Conservation (phyloP, 176 grass and related monocot genomes). For the Thinopyrum elongatum region DNA sequence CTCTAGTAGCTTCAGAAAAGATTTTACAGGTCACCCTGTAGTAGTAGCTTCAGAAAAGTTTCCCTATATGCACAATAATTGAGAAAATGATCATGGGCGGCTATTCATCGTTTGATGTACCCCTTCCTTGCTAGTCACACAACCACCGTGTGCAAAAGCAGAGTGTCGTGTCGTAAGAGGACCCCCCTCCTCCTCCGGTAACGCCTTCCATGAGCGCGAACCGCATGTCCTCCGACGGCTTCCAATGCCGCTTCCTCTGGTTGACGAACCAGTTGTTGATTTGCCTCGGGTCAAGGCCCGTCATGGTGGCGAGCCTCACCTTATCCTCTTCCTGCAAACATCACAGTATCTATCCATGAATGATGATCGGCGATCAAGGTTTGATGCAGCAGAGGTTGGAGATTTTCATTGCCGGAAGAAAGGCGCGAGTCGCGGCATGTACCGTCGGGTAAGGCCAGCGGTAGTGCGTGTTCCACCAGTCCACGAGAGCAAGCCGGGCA, state of each 20-base stretch:
- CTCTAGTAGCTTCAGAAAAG: constrained; percentile 3
- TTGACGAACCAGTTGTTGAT: constrained; percentile 99
- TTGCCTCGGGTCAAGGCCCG: constrained; percentile 82
- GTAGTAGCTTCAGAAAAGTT: background rate
- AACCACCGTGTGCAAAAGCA: constrained; percentile 34
- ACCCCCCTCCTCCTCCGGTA: constrained; percentile 14
- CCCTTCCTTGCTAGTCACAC: constrained; percentile 3
- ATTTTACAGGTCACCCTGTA: constrained; percentile 25
- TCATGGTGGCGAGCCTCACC: constrained; percentile 62
- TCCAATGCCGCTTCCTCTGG: constrained; percentile 95
- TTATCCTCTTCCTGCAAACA: constrained; percentile 80
- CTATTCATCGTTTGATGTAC: constrained; percentile 6
- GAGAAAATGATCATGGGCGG: constrained; percentile 22
- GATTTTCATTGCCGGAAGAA: background rate
- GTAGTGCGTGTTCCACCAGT: constrained; percentile 96
- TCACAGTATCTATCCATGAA: background rate
- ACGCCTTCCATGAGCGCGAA: constrained; percentile 84
- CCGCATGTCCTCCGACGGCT: constrained; percentile 88
- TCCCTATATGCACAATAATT: constrained; percentile 33
- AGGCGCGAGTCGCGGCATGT: background rate
- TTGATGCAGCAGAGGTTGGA: too few relatives aligned
- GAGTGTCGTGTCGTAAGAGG: constrained; percentile 63
- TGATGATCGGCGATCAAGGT: background rate
- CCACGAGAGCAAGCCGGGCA: constrained; percentile 59
- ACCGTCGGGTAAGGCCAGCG: constrained; percentile 96